phyloP scores from a whole-genome alignment of 78 protist species.

The Pelomyxa schiedti region DNA sequence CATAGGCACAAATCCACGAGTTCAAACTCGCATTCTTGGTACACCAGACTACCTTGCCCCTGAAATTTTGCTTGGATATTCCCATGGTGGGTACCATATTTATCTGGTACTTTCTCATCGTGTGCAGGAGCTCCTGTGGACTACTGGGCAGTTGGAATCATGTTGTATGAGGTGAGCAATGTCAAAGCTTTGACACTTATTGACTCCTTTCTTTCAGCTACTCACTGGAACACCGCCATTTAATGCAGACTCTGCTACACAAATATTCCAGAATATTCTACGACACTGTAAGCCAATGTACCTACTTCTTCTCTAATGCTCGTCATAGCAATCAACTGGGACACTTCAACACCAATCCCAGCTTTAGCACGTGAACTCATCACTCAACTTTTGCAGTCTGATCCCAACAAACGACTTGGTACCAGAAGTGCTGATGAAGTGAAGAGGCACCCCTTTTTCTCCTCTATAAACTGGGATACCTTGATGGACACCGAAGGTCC shows the following conservation, averaged over 20 bases:
- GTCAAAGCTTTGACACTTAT: not conserved
- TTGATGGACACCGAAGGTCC: constrained; percentile 14
- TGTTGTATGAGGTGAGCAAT: constrained; percentile 35
- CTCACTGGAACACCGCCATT: constrained; percentile 83
- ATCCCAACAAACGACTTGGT: constrained; percentile 39
- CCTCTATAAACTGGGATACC: constrained; percentile 44
- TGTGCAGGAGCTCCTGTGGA: constrained; percentile 79
- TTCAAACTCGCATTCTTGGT: constrained; percentile 35
- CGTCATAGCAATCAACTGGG: constrained; percentile 21
- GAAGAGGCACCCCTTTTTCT: constrained; percentile 53
- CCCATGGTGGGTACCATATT: constrained; percentile 1
- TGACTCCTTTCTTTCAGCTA: constrained; percentile 26
- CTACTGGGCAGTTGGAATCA: constrained; percentile 92
- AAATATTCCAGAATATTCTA: constrained; percentile 39
- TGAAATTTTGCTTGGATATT: constrained; percentile 78
- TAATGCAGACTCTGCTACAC: constrained; percentile 72
- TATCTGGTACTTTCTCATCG: not conserved
- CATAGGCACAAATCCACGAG: not conserved
- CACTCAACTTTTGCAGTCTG: constrained; percentile 13
- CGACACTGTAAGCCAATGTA: constrained; percentile 20
- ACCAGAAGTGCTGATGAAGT: constrained; percentile 37
- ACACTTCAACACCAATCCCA: constrained; percentile 21
- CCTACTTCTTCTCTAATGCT: not conserved
- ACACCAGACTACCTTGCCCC: constrained; percentile 95
- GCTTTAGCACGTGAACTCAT: constrained; percentile 48